Percentiles rank a stretch among this genome's conserved stretches.
Evolutionary conservation across 352 stramenopile species (phyloP).

Genomic region (Globisporangium canariense): DNA sequence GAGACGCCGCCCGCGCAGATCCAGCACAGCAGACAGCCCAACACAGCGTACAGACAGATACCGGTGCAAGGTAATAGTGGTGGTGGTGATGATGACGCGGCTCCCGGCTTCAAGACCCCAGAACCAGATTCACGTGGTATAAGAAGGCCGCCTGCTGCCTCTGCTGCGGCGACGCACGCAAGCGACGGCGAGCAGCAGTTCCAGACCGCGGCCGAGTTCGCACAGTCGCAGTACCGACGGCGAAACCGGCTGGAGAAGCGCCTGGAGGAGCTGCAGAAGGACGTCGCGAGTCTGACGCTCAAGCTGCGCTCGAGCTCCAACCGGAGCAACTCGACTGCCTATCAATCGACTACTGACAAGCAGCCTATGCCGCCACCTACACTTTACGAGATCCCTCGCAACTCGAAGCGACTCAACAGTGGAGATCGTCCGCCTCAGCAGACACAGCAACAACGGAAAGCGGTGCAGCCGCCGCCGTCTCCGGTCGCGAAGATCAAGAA

Average conservation of each 20-base stretch:
- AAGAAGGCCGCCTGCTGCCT: neutral
- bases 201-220: slow-evolving; percentile 18
- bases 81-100: neutral
- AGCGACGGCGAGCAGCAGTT: slow-evolving; percentile 12
- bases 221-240: slow-evolving; percentile 38
- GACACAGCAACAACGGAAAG: neutral
- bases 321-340: slow-evolving; percentile 25
- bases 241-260: slow-evolving; percentile 63
- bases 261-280: slow-evolving; percentile 68
- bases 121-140: neutral
- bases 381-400: neutral
- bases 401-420: neutral
- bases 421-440: neutral
- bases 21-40: slow-evolving; percentile 6
- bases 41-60: neutral
- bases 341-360: slow-evolving; percentile 27
- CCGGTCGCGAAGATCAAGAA: slow-evolving; percentile 11
- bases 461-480: neutral
- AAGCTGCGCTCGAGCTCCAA: slow-evolving; percentile 42
- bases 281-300: slow-evolving; percentile 72
- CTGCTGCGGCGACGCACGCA: neutral
- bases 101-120: slow-evolving; percentile 9
- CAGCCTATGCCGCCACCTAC: slow-evolving; percentile 11
- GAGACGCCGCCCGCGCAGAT: slow-evolving; percentile 16
- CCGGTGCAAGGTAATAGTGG: neutral